Evolutionary conservation across 441 rosid species (phyloP), one percentile per base, ranked within the genome.

Genomic region (Populus hybrid): DNA sequence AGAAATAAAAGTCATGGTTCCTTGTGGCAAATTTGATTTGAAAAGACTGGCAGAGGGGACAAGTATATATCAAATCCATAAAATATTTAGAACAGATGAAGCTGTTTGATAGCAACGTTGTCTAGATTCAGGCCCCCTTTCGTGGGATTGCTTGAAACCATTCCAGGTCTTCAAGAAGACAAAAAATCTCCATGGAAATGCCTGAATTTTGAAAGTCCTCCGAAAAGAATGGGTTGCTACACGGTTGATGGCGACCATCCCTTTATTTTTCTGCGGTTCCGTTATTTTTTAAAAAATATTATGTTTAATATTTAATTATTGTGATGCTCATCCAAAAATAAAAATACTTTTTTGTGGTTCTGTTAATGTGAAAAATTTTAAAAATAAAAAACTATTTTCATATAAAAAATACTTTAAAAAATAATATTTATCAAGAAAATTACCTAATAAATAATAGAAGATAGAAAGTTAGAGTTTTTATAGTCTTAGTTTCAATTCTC

Each of bases 61-160:
- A 59, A 5, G 57, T 5, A 10, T 3, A 16, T 3, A 16, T 69
- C 67, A 69, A 40, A 5, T 32, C 8, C 28, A 63, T 20, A 10
- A 67, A 36, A 80, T 75, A 70, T 38, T 8, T 8, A 8, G 2
- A 11, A 38, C 42, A 38, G 42, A 8, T 38, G 42, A 38, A 8
- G 11, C 42, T 38, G 42, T 38, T 38, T 38, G 42, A 38, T 30
- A 30, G 16, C 8, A 38, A 38, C 42, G 42, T 38, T 8, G 42
- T 8, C 10, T 8, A 71, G 74, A 77, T 84, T 46, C 87, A 82
- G 59, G 38, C 70, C 81, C 82, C 36, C 71, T 35, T 70, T 26
- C 10, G 65, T 59, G 65, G 21, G 23, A 9, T 0, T 23, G 35
- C 73, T 40, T 69, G 30, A 76, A 36, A 67, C 28, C 23, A 16